A percentile compares a stretch with the other conserved stretches of the same genome.
phyloP scores from a whole-genome alignment of 208 protist genomes.

The Acanthamoeba sp. region DNA sequence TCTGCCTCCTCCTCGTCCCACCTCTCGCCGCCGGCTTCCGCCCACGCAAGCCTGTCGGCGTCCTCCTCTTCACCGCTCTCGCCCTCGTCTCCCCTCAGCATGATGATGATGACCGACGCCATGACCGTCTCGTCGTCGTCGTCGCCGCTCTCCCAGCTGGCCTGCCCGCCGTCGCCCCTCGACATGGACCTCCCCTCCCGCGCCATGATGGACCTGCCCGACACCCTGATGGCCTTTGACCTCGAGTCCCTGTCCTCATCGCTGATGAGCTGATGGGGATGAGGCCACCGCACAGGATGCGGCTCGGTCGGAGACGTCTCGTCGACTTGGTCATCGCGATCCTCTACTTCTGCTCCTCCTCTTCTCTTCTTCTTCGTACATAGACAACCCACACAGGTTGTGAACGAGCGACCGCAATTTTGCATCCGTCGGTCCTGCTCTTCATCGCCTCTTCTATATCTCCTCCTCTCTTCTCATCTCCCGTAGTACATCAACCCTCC shows the following conservation, averaged over 20 bases:
- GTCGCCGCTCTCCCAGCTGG: not conserved
- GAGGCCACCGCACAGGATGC: too few relatives aligned
- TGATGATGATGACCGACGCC: conserved; percentile 39
- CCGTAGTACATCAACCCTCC: not conserved
- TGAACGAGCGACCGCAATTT: conserved; percentile 22
- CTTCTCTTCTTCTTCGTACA: not conserved
- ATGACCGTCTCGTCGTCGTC: not conserved
- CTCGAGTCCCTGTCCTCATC: not conserved
- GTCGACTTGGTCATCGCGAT: not conserved
- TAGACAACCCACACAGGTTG: not conserved
- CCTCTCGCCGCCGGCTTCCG: not conserved
- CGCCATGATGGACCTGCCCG: not conserved
- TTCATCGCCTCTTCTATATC: not conserved
- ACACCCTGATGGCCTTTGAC: conserved; percentile 14
- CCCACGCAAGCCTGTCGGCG: not conserved
- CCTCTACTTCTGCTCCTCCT: not conserved
- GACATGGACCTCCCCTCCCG: not conserved
- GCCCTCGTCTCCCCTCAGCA: not conserved
- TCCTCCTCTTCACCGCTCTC: not conserved
- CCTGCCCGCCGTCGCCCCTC: not conserved
- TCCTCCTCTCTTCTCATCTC: not conserved
- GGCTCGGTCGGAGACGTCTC: not conserved
- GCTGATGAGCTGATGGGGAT: not conserved
- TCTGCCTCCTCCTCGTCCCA: not conserved
- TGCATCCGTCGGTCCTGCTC: not conserved